phyloP scores from a whole-genome alignment of 2,329 filamentous ascomycete genomes.

The Ambrosiella beaveri region DNA sequence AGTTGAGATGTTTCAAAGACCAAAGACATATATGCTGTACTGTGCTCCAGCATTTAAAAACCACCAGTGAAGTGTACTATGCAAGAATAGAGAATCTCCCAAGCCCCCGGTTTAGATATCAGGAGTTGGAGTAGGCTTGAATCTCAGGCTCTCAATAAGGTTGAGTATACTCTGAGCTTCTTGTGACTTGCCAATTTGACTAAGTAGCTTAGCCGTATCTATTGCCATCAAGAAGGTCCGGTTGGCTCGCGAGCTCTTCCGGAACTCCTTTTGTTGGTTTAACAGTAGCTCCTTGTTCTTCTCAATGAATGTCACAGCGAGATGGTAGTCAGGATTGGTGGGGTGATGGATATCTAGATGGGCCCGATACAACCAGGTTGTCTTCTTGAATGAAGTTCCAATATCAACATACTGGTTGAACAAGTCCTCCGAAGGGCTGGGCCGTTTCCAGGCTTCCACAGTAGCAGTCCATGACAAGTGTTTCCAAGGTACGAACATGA shows the following conservation, averaged over 20 bases:
- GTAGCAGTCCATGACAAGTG: constrained; percentile 35
- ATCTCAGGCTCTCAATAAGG: constrained; percentile 10
- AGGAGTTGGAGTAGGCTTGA: background rate
- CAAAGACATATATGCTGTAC: background rate
- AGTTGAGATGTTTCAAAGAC: background rate
- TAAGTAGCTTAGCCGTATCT: constrained; percentile 22
- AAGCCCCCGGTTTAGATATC: too few relatives aligned
- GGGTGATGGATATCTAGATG: constrained; percentile 40
- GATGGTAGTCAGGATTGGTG: constrained; percentile 28
- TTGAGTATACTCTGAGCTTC: constrained; percentile 20
- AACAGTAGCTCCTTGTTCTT: constrained; percentile 5
- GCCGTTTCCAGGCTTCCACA: constrained; percentile 29
- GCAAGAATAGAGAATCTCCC: too few relatives aligned
- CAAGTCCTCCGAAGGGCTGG: constrained; percentile 27
- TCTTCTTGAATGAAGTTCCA: constrained; percentile 20
- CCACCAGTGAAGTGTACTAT: background rate
- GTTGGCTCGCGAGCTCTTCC: constrained; percentile 5
- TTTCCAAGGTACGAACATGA: constrained; percentile 28
- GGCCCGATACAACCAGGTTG: constrained; percentile 29
- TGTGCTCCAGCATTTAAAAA: background rate
- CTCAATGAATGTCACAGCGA: constrained; percentile 30
- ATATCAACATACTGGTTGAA: constrained; percentile 37
- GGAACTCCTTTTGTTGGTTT: background rate
- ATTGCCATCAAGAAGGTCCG: constrained; percentile 15
- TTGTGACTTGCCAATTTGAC: constrained; percentile 18